These are phyloP conservation scores for Rhizopogon vulgaris DNA, from an alignment of 768 basidiomycete species.

Conservation along the genomic window DNA sequence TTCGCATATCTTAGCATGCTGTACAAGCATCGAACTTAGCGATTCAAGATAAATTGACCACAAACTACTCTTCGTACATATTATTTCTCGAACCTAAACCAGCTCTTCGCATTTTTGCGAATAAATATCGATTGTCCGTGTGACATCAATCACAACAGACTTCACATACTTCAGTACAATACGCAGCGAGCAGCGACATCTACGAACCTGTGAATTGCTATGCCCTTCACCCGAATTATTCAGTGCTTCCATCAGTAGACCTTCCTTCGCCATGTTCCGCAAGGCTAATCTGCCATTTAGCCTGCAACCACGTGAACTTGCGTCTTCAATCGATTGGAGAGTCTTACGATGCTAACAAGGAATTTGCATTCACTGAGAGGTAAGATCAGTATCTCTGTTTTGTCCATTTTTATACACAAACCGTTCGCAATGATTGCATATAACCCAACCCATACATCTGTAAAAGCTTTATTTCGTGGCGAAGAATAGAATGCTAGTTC, in stretches of 20 bases:
- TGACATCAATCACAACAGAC: not conserved
- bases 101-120: not conserved
- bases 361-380: not conserved
- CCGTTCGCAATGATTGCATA: not conserved
- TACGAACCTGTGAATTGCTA: not conserved
- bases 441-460: slow-evolving; percentile 1
- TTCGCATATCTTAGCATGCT: too few relatives aligned
- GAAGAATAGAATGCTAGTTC: not conserved
- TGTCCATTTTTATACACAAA: not conserved
- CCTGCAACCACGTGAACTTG: not conserved
- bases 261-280: too few relatives aligned
- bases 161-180: not conserved
- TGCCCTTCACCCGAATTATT: not conserved
- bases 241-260: not conserved
- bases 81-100: not conserved
- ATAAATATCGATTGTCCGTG: not conserved
- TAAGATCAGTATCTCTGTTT: not conserved
- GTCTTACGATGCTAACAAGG: not conserved
- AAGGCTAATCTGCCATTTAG: not conserved
- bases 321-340: not conserved
- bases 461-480: not conserved
- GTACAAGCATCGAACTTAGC: too few relatives aligned
- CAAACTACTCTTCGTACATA: too few relatives aligned
- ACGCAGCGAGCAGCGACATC: too few relatives aligned
- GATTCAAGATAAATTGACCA: too few relatives aligned